phyloP scores from a whole-genome alignment of 148 eudicot genomes.

The Selenicereus undatus region DNA sequence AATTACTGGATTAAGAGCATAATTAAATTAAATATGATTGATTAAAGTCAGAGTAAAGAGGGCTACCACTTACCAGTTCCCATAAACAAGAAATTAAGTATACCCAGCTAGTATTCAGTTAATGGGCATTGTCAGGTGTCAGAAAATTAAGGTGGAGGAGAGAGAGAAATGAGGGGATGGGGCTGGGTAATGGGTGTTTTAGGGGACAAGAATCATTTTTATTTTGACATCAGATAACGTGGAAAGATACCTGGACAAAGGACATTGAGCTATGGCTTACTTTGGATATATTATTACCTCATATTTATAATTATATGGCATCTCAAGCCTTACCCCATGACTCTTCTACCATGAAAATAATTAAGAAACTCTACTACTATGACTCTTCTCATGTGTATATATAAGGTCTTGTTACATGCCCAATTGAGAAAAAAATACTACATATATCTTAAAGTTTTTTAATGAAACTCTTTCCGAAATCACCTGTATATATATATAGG shows the following conservation, averaged over 20 bases:
- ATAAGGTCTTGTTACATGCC: not conserved
- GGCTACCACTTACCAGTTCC: not conserved
- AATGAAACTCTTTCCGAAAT: too few relatives aligned
- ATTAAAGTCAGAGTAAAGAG: not conserved
- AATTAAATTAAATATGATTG: not conserved
- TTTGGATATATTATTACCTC: constrained; percentile 29
- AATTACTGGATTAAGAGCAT: not conserved
- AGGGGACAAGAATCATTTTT: constrained; percentile 59
- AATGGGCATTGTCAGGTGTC: constrained; percentile 22
- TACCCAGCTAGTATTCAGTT: not conserved
- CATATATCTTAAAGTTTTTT: too few relatives aligned
- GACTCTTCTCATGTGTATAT: not conserved
- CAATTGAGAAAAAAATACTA: not conserved
- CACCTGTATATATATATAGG: too few relatives aligned
- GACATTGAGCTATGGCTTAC: constrained; percentile 41
- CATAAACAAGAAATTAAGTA: constrained; percentile 7
- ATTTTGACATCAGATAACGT: constrained; percentile 49
- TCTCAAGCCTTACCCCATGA: too few relatives aligned
- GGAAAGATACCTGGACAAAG: constrained; percentile 79
- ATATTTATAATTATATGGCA: not conserved
- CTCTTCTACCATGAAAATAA: too few relatives aligned
- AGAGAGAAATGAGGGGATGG: constrained; percentile 7
- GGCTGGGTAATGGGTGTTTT: not conserved
- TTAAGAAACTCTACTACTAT: not conserved
- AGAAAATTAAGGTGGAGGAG: constrained; percentile 35